These are phyloP conservation scores for Dendrocalamus sinicus DNA, from an alignment of 176 grass and related monocot genomes.

Conservation along the genomic window DNA sequence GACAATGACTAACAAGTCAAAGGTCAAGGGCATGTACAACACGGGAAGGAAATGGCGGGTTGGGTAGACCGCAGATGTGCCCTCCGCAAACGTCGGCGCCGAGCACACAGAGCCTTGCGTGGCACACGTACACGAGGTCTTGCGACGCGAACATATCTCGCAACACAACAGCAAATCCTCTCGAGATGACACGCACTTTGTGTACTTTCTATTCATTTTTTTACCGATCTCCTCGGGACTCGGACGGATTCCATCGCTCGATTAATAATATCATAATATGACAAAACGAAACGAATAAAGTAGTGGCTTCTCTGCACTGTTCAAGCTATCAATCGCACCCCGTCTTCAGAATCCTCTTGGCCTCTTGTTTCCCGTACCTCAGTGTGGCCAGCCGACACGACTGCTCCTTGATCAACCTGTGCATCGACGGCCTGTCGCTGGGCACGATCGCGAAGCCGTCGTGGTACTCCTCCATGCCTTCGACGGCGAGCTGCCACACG, in stretches of 20 bases:
- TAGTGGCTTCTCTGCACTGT: not conserved
- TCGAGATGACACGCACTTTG: constrained; percentile 1
- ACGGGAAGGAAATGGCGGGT: not conserved
- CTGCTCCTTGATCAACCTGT: constrained; percentile 72
- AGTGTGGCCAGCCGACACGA: constrained; percentile 75
- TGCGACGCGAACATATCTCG: constrained; percentile 8
- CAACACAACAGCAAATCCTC: not conserved
- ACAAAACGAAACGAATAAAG: constrained; percentile 5
- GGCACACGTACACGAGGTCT: not conserved
- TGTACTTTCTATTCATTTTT: constrained; percentile 21
- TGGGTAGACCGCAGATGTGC: constrained; percentile 16
- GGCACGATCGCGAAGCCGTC: constrained; percentile 82
- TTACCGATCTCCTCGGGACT: not conserved
- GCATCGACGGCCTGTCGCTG: constrained; percentile 65
- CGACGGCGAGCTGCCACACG: constrained; percentile 82
- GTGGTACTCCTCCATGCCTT: constrained; percentile 73
- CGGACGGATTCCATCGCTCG: constrained; percentile 17
- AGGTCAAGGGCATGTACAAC: not conserved
- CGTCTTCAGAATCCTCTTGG: constrained; percentile 43
- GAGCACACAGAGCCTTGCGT: not conserved
- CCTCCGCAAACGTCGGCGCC: constrained; percentile 38
- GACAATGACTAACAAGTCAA: too few species aligned
- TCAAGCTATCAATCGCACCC: constrained; percentile 51
- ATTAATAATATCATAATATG: not conserved
- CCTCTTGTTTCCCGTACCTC: constrained; percentile 35